Evolutionary conservation across 148 eudicot species (phyloP), one percentile per base, ranked within the genome.

Genomic region (Camellia sinensis): DNA sequence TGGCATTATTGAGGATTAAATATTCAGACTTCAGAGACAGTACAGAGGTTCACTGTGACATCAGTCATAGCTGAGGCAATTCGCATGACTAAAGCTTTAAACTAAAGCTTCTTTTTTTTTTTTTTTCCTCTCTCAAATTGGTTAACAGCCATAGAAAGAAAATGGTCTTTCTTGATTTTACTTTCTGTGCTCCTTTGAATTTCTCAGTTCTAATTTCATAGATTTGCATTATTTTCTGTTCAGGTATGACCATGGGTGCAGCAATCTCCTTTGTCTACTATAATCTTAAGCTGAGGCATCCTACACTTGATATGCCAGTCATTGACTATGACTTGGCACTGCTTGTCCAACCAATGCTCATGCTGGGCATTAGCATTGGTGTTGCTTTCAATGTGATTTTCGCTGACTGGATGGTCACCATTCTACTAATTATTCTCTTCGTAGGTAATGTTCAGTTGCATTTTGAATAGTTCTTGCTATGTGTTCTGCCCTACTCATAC

Each of bases 231-330:
- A 59, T 60, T 67, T 60, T 72, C 21, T 64, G 69, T 78, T 69
- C 89, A 95, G 98, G 97, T 87, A 92, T 95, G 99, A 92, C 93
- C 71, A 95, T 91, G 97, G 99, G 99, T 21, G 97, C 94, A 53
- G 92, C 99, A 50, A 91, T 66, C 52, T 89, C 99, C 43, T 89
- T 92, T 59, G 98, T 93, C 59, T 95, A 89, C 80, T 93, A 91
- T 70, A 93, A 95, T 83, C 89, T 95, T 50, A 91, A 86, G 82
- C 88, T 92, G 74, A 86, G 98, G 74, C 99, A 95, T 87, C 98
- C 99, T 10, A 93, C 97, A 15, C 82, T 92, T 44, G 93, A 93
- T 68, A 87, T 92, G 93, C 99, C 99, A 0, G 86, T 95, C 86
- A 95, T 95, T 75, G 99, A 95, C 78, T 93, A 95, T 74, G 99